Conservation (phyloP, 805 yeast genomes). For the Kodamaea hsintzibuensis region DNA sequence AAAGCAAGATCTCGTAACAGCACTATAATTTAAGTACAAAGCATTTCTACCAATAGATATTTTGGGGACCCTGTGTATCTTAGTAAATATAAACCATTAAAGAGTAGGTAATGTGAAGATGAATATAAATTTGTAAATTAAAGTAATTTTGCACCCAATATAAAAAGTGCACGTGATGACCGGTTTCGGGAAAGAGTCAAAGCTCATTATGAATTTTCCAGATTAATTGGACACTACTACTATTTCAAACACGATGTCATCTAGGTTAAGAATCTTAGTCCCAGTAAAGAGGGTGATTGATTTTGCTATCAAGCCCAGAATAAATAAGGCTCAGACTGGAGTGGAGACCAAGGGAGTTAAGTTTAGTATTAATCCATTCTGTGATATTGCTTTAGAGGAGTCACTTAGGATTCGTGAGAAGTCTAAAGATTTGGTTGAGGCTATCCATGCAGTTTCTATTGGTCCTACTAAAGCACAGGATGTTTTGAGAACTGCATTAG, state of each 20-base stretch:
- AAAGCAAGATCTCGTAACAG: constrained; percentile 52
- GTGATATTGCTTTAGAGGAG: constrained; percentile 97
- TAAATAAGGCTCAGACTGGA: constrained; percentile 81
- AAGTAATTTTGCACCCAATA: neutral
- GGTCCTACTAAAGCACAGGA: constrained; percentile 89
- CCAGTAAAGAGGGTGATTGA: constrained; percentile 96
- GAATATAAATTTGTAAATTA: neutral
- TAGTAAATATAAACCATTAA: neutral
- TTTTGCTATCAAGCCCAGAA: constrained; percentile 88
- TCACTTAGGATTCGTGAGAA: constrained; percentile 75
- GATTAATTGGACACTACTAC: neutral
- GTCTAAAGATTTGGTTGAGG: constrained; percentile 67
- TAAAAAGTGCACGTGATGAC: constrained; percentile 1
- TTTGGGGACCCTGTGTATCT: neutral
- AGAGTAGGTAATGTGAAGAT: too few relatives aligned
- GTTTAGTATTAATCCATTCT: constrained; percentile 93
- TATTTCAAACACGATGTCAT: constrained; percentile 12
- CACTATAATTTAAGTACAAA: constrained; percentile 4
- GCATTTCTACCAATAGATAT: neutral
- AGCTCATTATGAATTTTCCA: neutral
- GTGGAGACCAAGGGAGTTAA: constrained; percentile 88
- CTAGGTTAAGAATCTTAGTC: constrained; percentile 72
- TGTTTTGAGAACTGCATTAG: constrained; percentile 82
- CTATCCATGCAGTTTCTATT: constrained; percentile 86
- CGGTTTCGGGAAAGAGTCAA: constrained; percentile 5